Evolutionary conservation across 2,329 filamentous ascomycete genomes (phyloP).

Genomic region (Fusarium anthophilum): DNA sequence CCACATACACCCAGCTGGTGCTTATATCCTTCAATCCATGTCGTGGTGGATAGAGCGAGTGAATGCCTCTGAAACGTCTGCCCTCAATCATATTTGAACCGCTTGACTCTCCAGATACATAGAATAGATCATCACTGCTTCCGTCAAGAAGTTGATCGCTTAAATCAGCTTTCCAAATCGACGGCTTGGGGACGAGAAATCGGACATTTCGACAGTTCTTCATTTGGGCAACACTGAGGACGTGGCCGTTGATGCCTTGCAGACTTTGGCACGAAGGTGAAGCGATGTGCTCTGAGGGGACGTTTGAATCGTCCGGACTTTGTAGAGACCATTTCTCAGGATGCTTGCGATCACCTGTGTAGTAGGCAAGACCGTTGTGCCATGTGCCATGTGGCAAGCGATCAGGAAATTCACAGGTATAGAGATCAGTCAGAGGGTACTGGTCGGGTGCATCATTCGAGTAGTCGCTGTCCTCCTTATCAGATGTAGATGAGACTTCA

Average conservation of each 20-base stretch:
- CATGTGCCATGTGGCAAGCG: constrained; percentile 4
- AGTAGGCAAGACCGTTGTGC: not conserved
- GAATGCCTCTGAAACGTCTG: not conserved
- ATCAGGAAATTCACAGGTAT: not conserved
- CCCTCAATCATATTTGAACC: not conserved
- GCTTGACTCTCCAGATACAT: not conserved
- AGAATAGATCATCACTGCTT: not conserved
- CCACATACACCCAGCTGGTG: not conserved
- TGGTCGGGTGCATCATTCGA: too few species aligned
- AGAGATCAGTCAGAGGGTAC: not conserved
- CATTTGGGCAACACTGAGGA: not conserved
- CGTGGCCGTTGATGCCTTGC: not conserved
- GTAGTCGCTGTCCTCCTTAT: accelerated
- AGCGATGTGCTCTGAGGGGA: not conserved
- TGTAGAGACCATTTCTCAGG: not conserved
- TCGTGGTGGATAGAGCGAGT: not conserved
- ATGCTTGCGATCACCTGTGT: not conserved
- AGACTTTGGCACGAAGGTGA: not conserved
- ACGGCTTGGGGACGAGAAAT: not conserved
- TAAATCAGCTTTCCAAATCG: not conserved
- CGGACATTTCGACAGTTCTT: constrained; percentile 5
- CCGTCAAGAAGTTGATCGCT: not conserved
- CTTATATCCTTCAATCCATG: not conserved
- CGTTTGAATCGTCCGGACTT: not conserved
- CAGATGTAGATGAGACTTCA: accelerated